Evolutionary conservation across 352 stramenopile genomes (phyloP).

Genomic region (Globisporangium spiculum): DNA sequence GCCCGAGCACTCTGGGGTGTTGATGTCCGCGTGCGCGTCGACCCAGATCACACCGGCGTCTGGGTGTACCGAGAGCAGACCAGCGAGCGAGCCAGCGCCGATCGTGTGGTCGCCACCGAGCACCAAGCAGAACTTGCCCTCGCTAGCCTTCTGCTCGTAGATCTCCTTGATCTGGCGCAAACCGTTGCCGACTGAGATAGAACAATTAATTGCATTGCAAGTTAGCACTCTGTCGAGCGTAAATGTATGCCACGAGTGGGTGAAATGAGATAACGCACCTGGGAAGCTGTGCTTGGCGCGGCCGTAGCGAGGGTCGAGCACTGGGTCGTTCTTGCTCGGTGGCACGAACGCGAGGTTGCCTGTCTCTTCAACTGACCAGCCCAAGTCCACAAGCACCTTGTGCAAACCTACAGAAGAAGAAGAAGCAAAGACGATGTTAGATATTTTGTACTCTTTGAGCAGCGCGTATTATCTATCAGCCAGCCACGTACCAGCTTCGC

Average conservation of each 20-base stretch:
- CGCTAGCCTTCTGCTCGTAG: constrained; percentile 86
- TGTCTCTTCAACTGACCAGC: constrained; percentile 85
- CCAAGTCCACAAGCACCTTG: constrained; percentile 73
- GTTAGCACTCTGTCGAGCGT: not conserved
- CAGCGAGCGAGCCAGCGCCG: constrained; percentile 90
- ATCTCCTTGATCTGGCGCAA: constrained; percentile 70
- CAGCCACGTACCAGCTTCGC: constrained; percentile 40
- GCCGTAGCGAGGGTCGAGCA: constrained; percentile 65
- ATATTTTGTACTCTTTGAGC: not conserved
- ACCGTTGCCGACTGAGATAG: constrained; percentile 77
- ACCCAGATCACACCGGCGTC: constrained; percentile 97
- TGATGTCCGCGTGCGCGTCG: constrained; percentile 97
- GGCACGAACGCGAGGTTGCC: constrained; percentile 73
- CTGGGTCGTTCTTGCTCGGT: constrained; percentile 47
- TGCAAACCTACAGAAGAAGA: constrained; percentile 31
- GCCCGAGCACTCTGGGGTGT: constrained; percentile 90
- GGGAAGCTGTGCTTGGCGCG: constrained; percentile 75
- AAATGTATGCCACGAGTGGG: not conserved
- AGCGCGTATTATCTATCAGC: not conserved
- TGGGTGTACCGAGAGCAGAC: constrained; percentile 88
- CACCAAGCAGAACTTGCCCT: constrained; percentile 93
- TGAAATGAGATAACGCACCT: constrained; percentile 23
- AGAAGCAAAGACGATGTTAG: not conserved
- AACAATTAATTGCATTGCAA: not conserved
- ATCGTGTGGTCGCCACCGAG: constrained; percentile 97